Evolutionary conservation across 331 rosid genomes (phyloP).

Genomic region (Rosa hybrid): DNA sequence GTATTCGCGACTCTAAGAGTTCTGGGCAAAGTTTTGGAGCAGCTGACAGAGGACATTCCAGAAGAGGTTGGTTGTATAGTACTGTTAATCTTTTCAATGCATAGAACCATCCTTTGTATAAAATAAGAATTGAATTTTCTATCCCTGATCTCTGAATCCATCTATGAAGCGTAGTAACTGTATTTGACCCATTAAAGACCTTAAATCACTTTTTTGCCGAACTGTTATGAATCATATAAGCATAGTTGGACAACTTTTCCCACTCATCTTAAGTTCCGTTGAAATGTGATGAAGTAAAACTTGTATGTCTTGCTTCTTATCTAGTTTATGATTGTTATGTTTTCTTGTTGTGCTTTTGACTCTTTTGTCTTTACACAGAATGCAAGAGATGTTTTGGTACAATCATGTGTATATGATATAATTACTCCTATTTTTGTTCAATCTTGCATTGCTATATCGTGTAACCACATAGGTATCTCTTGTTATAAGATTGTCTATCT

Average conservation of each 20-base stretch:
- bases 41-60: slow-evolving; percentile 75
- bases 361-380: background rate
- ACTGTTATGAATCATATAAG: background rate
- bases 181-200: background rate
- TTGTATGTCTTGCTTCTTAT: background rate
- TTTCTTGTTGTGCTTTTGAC: background rate
- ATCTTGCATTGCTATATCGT: background rate
- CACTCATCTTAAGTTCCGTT: background rate
- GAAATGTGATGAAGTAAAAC: background rate
- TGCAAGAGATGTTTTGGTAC: background rate
- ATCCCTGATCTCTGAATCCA: background rate
- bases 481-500: background rate
- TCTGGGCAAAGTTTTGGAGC: slow-evolving; percentile 77
- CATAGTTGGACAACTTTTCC: background rate
- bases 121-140: background rate
- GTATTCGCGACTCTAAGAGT: slow-evolving; percentile 87
- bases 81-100: background rate
- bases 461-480: background rate
- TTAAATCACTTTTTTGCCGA: background rate
- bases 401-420: background rate
- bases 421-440: background rate
- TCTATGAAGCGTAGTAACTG: background rate
- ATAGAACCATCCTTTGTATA: background rate
- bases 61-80: slow-evolving; percentile 64
- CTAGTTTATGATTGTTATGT: background rate